Base-by-base conservation (phyloP, 345 rosid genomes). In the Hevea brasiliensis region DNA sequence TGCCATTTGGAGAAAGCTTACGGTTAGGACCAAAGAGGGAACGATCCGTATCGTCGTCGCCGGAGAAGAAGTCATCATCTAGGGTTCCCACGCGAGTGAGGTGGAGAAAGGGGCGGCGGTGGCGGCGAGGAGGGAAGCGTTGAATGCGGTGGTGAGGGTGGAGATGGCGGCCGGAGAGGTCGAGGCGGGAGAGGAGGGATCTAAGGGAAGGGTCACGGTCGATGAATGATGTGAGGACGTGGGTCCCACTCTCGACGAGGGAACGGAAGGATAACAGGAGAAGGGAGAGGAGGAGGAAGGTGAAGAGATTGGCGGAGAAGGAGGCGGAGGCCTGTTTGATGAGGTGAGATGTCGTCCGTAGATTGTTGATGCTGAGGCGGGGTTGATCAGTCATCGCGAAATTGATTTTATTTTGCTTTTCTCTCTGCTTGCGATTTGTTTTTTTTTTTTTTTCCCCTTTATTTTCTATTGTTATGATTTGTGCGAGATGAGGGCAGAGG, bases 31-130 rank as follows among this genome's bases (percentile, higher is more conserved):
- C 81, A 51, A 73, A 78, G 51, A 77, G 82, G 40, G 97, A 83
- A 63, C 87, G 84, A 57, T 88, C 84, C 21, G 82, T 75, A 61
- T 84, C 85, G 20, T 87, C 89, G 48, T 90, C 94, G 8, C 86
- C 92, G 54, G 98, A 89, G 85, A 88, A 90, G 85, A 92, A 89
- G 69, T 87, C 97, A 65, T 94, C 95, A 21, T 88, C 97, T 2
- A 94, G 76, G 20, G 97, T 87, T 15, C 95, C 97, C 27, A 88
- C 89, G 67, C 93, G 93, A 27, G 97, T 88, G 71, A 94, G 89
- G 74, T 88, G 97, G 51, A 92, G 92, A 77, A 92, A 90, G 1
- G 93, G 93, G 24, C 90, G 88, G 72, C 89, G 91, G 21, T 85
- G 86, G 74, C 65, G 82, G 66, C 21, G 77, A 65, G 41, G 81